phyloP scores from a whole-genome alignment of 352 stramenopile genomes.

The Phytophthora boehmeriae region DNA sequence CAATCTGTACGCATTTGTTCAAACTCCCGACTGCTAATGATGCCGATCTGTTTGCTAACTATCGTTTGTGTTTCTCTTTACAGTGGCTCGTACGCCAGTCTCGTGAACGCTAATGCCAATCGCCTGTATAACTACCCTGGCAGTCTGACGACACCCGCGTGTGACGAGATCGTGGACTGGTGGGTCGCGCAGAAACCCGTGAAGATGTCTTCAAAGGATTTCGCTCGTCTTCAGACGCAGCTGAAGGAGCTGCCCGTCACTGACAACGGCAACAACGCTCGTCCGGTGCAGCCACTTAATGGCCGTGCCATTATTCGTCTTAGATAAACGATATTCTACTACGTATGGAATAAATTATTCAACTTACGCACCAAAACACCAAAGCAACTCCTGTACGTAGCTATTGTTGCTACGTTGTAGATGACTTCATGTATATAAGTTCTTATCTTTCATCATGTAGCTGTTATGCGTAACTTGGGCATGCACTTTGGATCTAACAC shows the following conservation, averaged over 20 bases:
- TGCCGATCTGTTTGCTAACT: not conserved
- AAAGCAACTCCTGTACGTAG: too few relatives aligned
- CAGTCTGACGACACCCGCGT: constrained; percentile 60
- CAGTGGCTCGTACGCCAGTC: constrained; percentile 18
- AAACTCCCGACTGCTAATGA: not conserved
- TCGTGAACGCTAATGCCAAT: constrained; percentile 20
- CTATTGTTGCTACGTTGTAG: too few relatives aligned
- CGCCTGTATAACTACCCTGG: constrained; percentile 56
- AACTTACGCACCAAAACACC: too few relatives aligned
- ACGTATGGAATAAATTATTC: too few relatives aligned
- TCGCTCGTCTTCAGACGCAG: constrained; percentile 29
- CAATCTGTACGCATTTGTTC: too few relatives aligned
- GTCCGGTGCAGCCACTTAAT: constrained; percentile 44
- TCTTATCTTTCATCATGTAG: too few relatives aligned
- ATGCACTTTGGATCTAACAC: too few relatives aligned
- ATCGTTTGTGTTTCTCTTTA: too few relatives aligned
- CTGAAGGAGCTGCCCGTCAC: constrained; percentile 29
- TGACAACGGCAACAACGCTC: constrained; percentile 41
- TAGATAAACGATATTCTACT: too few relatives aligned
- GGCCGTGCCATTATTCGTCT: too few relatives aligned
- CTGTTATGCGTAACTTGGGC: too few relatives aligned
- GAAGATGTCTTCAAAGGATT: constrained; percentile 37
- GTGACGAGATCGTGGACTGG: constrained; percentile 55
- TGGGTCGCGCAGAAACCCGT: constrained; percentile 56
- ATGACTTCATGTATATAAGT: too few relatives aligned